phyloP scores from a whole-genome alignment of 371 early-diverging fungal species.

The Chytridiales sp. region DNA sequence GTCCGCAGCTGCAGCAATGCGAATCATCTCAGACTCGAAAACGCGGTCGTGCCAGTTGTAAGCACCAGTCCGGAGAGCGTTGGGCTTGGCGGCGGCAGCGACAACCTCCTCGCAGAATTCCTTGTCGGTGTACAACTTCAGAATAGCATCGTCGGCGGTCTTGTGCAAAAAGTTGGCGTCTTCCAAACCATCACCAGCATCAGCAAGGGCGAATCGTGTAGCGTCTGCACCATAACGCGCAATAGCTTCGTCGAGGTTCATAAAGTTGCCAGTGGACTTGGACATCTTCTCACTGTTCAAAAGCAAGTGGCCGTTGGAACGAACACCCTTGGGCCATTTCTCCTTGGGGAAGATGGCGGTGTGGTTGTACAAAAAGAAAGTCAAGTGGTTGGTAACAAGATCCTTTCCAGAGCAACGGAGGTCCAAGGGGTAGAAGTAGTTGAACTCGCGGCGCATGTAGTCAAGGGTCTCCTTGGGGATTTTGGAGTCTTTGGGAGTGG shows the following conservation, averaged over 20 bases:
- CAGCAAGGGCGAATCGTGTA: constrained; percentile 93
- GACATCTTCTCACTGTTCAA: constrained; percentile 99
- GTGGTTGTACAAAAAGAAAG: constrained; percentile 99
- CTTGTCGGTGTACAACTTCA: constrained; percentile 87
- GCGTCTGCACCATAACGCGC: constrained; percentile 97
- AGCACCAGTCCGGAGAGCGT: constrained; percentile 43
- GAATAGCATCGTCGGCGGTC: constrained; percentile 96
- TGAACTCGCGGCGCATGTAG: constrained; percentile 81
- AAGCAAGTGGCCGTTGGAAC: constrained; percentile 98
- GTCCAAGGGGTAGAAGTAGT: constrained; percentile 99
- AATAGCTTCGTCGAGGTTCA: constrained; percentile 87
- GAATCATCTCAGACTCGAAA: constrained; percentile 86
- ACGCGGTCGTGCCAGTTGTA: constrained; percentile 79
- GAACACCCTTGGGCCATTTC: constrained; percentile 92
- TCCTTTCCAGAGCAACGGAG: constrained; percentile 99
- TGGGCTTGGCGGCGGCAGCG: constrained; percentile 24
- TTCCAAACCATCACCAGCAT: constrained; percentile 95
- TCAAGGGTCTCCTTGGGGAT: constrained; percentile 68
- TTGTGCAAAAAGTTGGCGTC: constrained; percentile 99
- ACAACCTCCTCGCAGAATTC: constrained; percentile 85
- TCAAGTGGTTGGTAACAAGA: constrained; percentile 98
- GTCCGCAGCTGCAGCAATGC: constrained; percentile 66
- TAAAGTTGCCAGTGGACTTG: constrained; percentile 99
- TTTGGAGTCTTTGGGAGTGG: constrained; percentile 61
- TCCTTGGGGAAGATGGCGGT: constrained; percentile 94